phyloP scores from a whole-genome alignment of 139 green algal species.

The Gonium pectorale region DNA sequence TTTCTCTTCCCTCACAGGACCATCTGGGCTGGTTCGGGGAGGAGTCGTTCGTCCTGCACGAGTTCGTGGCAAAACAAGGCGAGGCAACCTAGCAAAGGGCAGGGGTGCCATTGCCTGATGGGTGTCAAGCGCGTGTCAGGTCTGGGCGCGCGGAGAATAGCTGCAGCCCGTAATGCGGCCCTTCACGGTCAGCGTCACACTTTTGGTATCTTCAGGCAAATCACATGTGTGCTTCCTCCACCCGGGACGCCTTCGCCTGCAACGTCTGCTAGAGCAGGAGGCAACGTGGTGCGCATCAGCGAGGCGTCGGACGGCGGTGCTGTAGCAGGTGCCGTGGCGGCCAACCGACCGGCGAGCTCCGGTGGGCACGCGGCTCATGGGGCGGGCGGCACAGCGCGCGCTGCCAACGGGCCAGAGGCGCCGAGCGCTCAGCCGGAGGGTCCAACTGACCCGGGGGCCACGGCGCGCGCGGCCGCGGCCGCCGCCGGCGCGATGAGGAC shows the following conservation, averaged over 20 bases:
- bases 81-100: background rate
- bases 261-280: background rate
- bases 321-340: background rate
- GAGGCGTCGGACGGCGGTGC: background rate
- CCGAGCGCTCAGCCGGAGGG: no score
- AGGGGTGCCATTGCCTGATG: background rate
- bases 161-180: background rate
- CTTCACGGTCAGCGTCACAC: background rate
- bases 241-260: background rate
- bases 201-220: no score
- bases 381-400: background rate
- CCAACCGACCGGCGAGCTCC: background rate
- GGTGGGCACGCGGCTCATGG: no score
- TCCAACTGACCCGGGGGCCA: background rate
- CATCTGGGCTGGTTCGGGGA: slow-evolving; percentile 70
- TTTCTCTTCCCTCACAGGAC: slow-evolving; percentile 54
- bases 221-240: background rate
- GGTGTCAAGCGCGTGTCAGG: background rate
- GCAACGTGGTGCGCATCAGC: background rate
- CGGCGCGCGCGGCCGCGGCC: slow-evolving; percentile 3
- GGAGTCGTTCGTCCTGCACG: slow-evolving; percentile 36
- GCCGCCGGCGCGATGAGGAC: background rate
- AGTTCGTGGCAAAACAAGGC: background rate
- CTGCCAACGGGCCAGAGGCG: background rate
- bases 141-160: background rate